phyloP scores from a whole-genome alignment of 805 yeast genomes.

The Millerozyma acaciae region DNA sequence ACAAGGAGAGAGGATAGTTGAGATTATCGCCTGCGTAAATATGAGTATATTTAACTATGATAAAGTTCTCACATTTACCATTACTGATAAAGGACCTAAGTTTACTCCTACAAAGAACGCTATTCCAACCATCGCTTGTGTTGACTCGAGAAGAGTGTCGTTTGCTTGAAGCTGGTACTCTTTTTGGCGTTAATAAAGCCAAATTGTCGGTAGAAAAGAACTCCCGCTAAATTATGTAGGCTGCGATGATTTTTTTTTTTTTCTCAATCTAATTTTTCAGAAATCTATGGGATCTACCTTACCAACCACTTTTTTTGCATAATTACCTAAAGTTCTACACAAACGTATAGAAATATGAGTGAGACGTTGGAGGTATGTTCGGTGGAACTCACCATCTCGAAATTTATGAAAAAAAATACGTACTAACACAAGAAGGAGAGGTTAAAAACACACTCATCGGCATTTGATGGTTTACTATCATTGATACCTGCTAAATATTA shows the following conservation, averaged over 20 bases:
- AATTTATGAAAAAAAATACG: neutral
- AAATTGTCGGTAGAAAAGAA: too few species aligned
- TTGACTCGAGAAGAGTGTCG: too few species aligned
- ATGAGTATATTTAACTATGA: neutral
- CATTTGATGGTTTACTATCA: constrained; percentile 85
- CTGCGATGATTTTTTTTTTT: too few species aligned
- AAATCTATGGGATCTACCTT: too few species aligned
- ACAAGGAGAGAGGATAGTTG: constrained; percentile 1
- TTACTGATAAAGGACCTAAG: too few species aligned
- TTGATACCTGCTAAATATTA: constrained; percentile 92
- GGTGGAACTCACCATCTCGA: neutral
- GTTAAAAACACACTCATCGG: constrained; percentile 69
- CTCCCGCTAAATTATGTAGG: too few species aligned
- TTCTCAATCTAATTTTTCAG: too few species aligned
- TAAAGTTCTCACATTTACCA: constrained; percentile 1
- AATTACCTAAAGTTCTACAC: neutral
- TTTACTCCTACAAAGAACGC: too few species aligned
- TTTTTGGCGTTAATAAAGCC: too few species aligned
- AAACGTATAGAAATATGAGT: constrained; percentile 33
- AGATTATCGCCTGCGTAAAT: constrained; percentile 10
- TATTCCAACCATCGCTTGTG: too few species aligned
- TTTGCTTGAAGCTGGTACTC: too few species aligned
- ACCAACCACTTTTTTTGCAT: too few species aligned
- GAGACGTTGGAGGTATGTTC: constrained; percentile 57
- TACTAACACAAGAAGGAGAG: constrained; percentile 53